Evolutionary conservation across 768 basidiomycete genomes (phyloP).

Genomic region (Boletus patriciae): DNA sequence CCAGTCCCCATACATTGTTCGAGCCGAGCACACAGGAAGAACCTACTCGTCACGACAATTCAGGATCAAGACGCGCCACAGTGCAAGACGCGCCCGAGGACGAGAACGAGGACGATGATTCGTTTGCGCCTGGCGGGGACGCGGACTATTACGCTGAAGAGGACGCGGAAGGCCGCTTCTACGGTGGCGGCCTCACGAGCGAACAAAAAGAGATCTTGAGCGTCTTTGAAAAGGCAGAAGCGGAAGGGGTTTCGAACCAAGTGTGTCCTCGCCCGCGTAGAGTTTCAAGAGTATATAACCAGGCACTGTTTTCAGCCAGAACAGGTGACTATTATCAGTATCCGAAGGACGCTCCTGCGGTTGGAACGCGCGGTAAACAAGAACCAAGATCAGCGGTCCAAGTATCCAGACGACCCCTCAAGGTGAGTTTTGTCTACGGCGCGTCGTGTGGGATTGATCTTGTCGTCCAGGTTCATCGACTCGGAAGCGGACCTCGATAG

Average conservation of each 20-base stretch:
- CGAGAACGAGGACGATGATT: conserved; percentile 31
- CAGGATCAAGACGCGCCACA: conserved; percentile 43
- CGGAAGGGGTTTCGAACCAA: conserved; percentile 62
- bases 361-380: conserved; percentile 91
- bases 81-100: conserved; percentile 56
- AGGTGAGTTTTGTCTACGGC: conserved; percentile 53
- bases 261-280: conserved; percentile 44
- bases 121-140: conserved; percentile 83
- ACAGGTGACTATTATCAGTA: conserved; percentile 63
- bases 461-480: conserved; percentile 84
- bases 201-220: conserved; percentile 96
- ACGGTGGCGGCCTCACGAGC: conserved; percentile 87
- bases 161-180: conserved; percentile 90
- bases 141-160: conserved; percentile 90
- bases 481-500: conserved; percentile 94
- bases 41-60: conserved; percentile 3
- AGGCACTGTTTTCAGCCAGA: conserved; percentile 47
- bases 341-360: conserved; percentile 71
- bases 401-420: conserved; percentile 87
- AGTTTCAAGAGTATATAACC: background rate
- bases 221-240: conserved; percentile 81
- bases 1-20: conserved; percentile 1
- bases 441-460: conserved; percentile 1
- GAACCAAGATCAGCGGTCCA: conserved; percentile 96
- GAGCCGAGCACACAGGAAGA: conserved; percentile 12